phyloP scores from a whole-genome alignment of 2,329 filamentous ascomycete genomes.

The Calonectria naviculata region DNA sequence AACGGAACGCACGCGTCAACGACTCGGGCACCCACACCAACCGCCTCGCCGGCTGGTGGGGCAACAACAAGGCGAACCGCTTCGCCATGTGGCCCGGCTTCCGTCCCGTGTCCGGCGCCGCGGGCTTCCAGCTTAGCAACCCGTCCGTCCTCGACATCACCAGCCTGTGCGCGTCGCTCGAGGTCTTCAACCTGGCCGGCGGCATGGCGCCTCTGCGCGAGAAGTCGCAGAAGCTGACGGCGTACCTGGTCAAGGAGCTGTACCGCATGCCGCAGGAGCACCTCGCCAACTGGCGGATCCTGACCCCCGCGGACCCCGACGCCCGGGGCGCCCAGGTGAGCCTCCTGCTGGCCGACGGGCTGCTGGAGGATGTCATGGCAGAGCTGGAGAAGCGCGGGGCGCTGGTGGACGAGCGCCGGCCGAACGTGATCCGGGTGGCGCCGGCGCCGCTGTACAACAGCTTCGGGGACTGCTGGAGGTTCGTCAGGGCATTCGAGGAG shows the following conservation, averaged over 20 bases:
- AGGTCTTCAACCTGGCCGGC: constrained; percentile 62
- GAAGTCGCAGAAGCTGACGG: constrained; percentile 69
- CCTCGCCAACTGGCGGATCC: constrained; percentile 59
- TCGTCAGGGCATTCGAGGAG: constrained; percentile 41
- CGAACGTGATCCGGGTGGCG: constrained; percentile 82
- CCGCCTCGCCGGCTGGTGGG: constrained; percentile 85
- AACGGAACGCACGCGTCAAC: constrained; percentile 69
- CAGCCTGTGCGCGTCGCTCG: constrained; percentile 75
- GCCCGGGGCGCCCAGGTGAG: constrained; percentile 83
- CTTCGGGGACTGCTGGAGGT: constrained; percentile 68
- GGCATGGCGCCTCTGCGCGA: constrained; percentile 71
- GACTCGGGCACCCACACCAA: constrained; percentile 62
- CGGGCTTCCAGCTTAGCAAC: constrained; percentile 83
- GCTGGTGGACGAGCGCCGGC: constrained; percentile 83
- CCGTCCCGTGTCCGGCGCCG: constrained; percentile 77
- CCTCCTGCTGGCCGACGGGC: constrained; percentile 70
- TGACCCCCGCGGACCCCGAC: constrained; percentile 73
- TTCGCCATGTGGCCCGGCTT: constrained; percentile 85
- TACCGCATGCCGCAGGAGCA: constrained; percentile 38
- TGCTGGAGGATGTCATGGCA: constrained; percentile 73
- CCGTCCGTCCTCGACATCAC: constrained; percentile 78
- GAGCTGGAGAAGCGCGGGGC: constrained; percentile 73
- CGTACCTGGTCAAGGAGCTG: constrained; percentile 76
- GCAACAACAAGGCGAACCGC: constrained; percentile 74
- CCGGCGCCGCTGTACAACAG: constrained; percentile 85